Evolutionary conservation across 2,329 filamentous ascomycete genomes (phyloP).

Genomic region (Xylariaceae sp.): DNA sequence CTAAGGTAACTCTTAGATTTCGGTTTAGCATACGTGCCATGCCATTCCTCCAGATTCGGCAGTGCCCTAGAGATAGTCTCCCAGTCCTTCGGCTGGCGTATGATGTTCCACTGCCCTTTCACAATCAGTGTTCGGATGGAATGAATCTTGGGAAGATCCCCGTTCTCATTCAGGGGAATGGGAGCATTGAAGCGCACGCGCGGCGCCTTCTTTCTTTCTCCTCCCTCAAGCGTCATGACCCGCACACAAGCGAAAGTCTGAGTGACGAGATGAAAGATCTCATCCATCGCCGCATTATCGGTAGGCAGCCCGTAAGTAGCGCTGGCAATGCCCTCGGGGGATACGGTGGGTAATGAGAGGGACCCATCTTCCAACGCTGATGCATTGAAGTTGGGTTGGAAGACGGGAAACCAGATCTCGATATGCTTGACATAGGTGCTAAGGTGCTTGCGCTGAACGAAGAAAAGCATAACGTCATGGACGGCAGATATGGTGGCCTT

Average conservation of each 20-base stretch:
- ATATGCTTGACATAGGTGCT: constrained; percentile 65
- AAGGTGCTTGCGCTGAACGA: constrained; percentile 55
- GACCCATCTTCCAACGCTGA: constrained; percentile 39
- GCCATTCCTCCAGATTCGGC: constrained; percentile 62
- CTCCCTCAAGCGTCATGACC: constrained; percentile 71
- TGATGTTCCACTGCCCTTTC: constrained; percentile 74
- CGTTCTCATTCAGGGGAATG: constrained; percentile 24
- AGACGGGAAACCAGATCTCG: constrained; percentile 76
- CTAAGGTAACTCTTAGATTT: constrained; percentile 71
- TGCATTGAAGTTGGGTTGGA: constrained; percentile 52
- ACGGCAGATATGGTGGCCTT: constrained; percentile 65
- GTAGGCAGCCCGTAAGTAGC: constrained; percentile 56
- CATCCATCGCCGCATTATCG: constrained; percentile 66
- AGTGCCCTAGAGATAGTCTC: constrained; percentile 56
- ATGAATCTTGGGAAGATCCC: constrained; percentile 43
- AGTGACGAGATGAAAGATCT: constrained; percentile 63
- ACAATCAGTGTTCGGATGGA: constrained; percentile 65
- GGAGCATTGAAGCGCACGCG: constrained; percentile 54
- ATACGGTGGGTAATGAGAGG: constrained; percentile 48
- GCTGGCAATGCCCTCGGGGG: constrained; percentile 51
- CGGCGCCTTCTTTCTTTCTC: constrained; percentile 70
- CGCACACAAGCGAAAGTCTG: constrained; percentile 56
- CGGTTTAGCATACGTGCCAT: constrained; percentile 64
- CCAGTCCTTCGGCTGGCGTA: constrained; percentile 62
- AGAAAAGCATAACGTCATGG: constrained; percentile 57